phyloP scores from a whole-genome alignment of 108 stramenopile species.

The Tribonema minus region DNA sequence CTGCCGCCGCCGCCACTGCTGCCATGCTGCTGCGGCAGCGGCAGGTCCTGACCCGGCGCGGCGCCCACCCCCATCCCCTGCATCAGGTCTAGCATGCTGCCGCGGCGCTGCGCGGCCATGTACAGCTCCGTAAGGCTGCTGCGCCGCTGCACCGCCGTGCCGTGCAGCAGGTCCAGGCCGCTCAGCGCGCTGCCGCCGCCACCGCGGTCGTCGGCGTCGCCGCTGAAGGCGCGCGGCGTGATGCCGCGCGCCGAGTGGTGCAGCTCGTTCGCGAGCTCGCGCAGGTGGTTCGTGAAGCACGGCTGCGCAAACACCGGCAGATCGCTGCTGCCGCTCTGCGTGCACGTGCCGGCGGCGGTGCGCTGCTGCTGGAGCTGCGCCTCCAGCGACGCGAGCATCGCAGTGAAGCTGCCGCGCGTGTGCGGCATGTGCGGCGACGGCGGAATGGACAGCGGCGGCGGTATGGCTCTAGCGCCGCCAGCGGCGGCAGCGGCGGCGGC shows the following conservation, averaged over 20 bases:
- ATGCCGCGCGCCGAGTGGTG: not conserved
- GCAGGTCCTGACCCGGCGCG: no score
- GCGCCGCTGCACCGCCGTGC: not conserved
- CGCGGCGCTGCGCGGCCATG: not conserved
- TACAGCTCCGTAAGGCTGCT: not conserved
- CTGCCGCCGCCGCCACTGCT: not conserved
- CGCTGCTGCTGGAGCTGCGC: not conserved
- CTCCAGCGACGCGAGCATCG: not conserved
- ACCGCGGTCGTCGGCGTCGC: not conserved
- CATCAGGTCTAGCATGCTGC: not conserved
- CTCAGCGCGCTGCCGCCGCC: not conserved
- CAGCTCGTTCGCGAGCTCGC: not conserved
- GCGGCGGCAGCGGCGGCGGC: no score
- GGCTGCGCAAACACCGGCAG: not conserved
- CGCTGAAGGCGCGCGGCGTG: not conserved
- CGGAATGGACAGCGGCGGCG: not conserved
- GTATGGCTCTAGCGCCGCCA: not conserved
- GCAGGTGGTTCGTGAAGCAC: not conserved
- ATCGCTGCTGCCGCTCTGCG: not conserved
- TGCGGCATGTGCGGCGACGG: not conserved
- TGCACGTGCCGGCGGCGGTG: not conserved
- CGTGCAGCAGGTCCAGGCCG: not conserved
- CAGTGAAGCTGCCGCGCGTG: not conserved
- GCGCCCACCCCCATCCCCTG: not conserved
- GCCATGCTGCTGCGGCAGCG: not conserved